Evolutionary conservation across 257 asterid species (phyloP), one percentile per base, ranked within the genome.

Genomic region (Scutellaria baicalensis): DNA sequence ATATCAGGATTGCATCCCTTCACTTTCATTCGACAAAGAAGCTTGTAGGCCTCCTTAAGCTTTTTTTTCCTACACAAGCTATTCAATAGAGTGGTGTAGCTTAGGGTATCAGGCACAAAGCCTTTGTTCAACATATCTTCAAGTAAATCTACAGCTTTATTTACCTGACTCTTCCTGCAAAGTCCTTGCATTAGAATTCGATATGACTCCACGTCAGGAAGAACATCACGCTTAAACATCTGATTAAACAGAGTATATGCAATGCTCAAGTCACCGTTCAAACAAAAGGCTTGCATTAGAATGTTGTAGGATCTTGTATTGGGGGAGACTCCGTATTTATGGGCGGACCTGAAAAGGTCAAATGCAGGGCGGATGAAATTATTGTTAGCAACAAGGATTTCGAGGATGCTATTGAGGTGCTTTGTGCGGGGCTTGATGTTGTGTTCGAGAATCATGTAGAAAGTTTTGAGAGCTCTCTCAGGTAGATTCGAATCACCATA

Each of bases 41-140:
- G 88, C 84, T 93, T 91, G 81, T 89, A 93, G 36, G 99, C 96
- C 78, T 91, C 99, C 83, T 83, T 93, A 14, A 93, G 95, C 82
- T 82, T 88, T 80, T 77, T 86, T 71, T 93, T 93, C 85, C 96
- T 82, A 62, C 99, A 93, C 82, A 93, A 67, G 84, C 88, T 86
- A 49, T 89, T 93, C 80, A 93, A 82, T 23, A 91, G 79, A 59
- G 99, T 83, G 49, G 95, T 91, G 21, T 91, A 93, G 78, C 85
- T 87, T 14, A 87, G 73, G 20, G 89, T 67, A 80, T 93, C 96
- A 0, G 99, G 97, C 65, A 89, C 84, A 59, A 83, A 91, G 66
- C 99, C 99, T 78, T 93, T 93, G 82, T 93, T 93, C 82, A 91
- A 57, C 97, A 93, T 93, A 79, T 93, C 99, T 81, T 89, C 96